A percentile compares a stretch with the other conserved stretches of the same genome.
These are phyloP conservation scores for Xylariaceae sp. DNA, from an alignment of 2,329 filamentous ascomycete species.

Conservation along the genomic window DNA sequence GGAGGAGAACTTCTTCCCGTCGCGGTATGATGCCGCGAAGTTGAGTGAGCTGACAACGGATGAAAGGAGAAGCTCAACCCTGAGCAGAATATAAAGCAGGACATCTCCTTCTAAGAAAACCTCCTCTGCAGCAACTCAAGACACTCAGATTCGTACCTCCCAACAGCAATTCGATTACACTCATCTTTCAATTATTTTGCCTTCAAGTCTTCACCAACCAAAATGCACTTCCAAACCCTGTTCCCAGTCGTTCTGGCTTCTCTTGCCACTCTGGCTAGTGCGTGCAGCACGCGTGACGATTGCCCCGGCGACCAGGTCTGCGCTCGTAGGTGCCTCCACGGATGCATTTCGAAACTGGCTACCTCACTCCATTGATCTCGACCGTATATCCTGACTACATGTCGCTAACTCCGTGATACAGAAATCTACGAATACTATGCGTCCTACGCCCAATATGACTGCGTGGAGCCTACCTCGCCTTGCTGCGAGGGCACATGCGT, in stretches of 20 bases:
- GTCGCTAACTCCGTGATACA: neutral
- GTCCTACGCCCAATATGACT: conserved; percentile 1
- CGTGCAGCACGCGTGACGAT: conserved; percentile 2
- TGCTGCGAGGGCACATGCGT: conserved; percentile 1
- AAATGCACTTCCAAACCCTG: neutral
- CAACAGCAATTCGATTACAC: too few relatives aligned
- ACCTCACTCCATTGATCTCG: neutral
- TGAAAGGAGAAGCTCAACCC: too few relatives aligned
- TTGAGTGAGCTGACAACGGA: too few relatives aligned
- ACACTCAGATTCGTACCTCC: too few relatives aligned
- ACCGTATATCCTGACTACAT: neutral
- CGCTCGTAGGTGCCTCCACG: neutral
- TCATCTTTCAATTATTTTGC: too few relatives aligned
- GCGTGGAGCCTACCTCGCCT: conserved; percentile 2
- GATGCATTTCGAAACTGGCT: too few relatives aligned
- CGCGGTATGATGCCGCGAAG: too few relatives aligned
- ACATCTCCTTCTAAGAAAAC: too few relatives aligned
- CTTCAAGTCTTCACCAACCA: neutral
- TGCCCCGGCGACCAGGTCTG: conserved; percentile 2
- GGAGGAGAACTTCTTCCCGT: too few relatives aligned
- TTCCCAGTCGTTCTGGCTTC: neutral
- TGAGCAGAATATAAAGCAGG: too few relatives aligned
- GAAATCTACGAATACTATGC: conserved; percentile 1
- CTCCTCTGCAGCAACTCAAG: too few relatives aligned
- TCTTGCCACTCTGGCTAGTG: neutral